Conservation (phyloP, 192 early-diverging fungal genomes). For the Dispira simplex region DNA sequence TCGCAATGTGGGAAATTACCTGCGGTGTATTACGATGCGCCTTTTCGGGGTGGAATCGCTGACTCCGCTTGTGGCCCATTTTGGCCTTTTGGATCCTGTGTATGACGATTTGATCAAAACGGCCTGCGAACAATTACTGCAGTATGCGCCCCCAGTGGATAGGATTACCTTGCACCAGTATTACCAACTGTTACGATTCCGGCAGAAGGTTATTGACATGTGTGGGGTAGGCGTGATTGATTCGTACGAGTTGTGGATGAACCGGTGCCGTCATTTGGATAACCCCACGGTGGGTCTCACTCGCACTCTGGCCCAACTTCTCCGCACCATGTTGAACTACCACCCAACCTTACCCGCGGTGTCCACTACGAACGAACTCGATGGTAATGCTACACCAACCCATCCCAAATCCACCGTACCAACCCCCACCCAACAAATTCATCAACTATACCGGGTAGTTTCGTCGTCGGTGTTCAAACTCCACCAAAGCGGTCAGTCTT, state of each 20-base stretch:
- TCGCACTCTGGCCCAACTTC: slow-evolving; percentile 2
- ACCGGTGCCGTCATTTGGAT: slow-evolving; percentile 7
- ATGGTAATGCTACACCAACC: not conserved
- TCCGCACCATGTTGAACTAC: not conserved
- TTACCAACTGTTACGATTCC: not conserved
- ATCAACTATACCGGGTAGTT: slow-evolving; percentile 7
- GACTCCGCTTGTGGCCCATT: not conserved
- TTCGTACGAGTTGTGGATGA: slow-evolving; percentile 8
- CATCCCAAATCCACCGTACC: not conserved
- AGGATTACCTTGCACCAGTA: not conserved
- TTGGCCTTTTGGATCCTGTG: not conserved
- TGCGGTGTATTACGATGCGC: not conserved
- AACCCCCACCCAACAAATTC: not conserved
- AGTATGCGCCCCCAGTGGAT: not conserved
- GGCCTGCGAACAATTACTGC: not conserved
- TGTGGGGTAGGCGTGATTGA: not conserved
- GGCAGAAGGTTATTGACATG: not conserved
- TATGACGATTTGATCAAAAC: slow-evolving; percentile 7
- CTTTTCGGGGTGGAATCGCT: not conserved
- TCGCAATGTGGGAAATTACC: not conserved
- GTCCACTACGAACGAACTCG: not conserved
- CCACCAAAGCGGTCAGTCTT: not conserved
- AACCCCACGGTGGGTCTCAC: not conserved
- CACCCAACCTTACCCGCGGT: slow-evolving; percentile 3
- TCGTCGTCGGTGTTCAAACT: slow-evolving; percentile 2